Evolutionary conservation across 139 green algal species (phyloP).

Genomic region (Coelastrella sp.): DNA sequence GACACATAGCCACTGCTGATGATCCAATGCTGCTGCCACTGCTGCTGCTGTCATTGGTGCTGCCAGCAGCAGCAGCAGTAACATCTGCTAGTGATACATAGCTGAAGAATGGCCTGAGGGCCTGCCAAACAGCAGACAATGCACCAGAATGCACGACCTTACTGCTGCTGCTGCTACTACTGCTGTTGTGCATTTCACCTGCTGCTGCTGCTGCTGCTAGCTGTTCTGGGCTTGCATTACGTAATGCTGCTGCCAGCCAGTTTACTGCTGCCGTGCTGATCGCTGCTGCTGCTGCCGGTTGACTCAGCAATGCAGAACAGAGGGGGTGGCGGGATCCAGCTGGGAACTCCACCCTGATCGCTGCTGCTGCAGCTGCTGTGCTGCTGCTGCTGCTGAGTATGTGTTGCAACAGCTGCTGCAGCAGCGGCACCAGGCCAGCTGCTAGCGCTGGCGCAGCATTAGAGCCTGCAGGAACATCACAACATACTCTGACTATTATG

Average conservation of each 20-base stretch:
- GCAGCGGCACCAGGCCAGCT: neutral
- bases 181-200: neutral
- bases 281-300: slow-evolving; percentile 28
- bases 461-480: neutral
- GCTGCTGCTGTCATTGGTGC: slow-evolving; percentile 10
- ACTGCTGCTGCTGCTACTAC: neutral
- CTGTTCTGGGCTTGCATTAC: neutral
- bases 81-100: slow-evolving; percentile 17
- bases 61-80: neutral
- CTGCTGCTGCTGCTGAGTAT: neutral
- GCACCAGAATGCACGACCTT: neutral
- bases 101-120: slow-evolving; percentile 7
- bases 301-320: slow-evolving; percentile 23
- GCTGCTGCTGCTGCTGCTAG: slow-evolving; percentile 19
- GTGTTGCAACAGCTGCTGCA: neutral
- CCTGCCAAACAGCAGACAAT: slow-evolving; percentile 6
- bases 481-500: too few species aligned
- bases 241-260: slow-evolving; percentile 33
- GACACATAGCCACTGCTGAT: neutral
- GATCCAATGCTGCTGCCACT: neutral
- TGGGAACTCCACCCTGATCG: slow-evolving; percentile 9
- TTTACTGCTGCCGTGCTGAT: slow-evolving; percentile 25
- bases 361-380: slow-evolving; percentile 38
- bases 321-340: slow-evolving; percentile 6
- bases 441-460: neutral